These are phyloP conservation scores for Fusarium kyushuense DNA, from an alignment of 2,329 filamentous ascomycete genomes.

Conservation along the genomic window DNA sequence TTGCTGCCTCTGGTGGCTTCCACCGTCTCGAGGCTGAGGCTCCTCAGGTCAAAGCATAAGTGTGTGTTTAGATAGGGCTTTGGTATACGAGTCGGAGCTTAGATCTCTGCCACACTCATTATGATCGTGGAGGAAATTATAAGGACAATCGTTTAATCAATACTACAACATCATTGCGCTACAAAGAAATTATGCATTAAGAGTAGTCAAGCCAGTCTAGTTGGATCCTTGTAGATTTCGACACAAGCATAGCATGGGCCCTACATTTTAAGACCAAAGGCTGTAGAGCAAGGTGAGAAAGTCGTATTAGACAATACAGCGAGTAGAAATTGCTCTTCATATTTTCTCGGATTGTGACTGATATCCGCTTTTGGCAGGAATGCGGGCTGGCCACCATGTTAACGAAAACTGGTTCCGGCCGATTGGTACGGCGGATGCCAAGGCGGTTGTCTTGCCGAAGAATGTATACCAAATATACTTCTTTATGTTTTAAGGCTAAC, in stretches of 20 bases:
- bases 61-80: too few species aligned
- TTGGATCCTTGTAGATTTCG: too few species aligned
- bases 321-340: neutral
- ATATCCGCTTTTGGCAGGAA: conserved; percentile 1
- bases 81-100: neutral
- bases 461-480: neutral
- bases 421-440: neutral
- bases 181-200: too few species aligned
- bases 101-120: conserved; percentile 24
- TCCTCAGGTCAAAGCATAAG: conserved; percentile 36
- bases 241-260: too few species aligned
- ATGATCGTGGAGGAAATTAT: conserved; percentile 17
- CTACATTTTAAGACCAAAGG: too few species aligned
- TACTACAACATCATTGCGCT: conserved; percentile 12
- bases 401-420: conserved; percentile 5
- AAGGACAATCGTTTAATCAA: conserved; percentile 24
- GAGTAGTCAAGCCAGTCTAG: too few species aligned
- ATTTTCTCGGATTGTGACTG: neutral
- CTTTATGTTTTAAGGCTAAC: neutral
- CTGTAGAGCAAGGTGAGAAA: too few species aligned
- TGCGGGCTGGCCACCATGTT: neutral
- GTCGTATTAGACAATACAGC: too few species aligned
- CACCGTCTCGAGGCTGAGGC: conserved; percentile 56
- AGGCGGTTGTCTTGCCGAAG: too few species aligned
- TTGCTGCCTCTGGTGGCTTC: conserved; percentile 75